phyloP scores from a whole-genome alignment of 75 land plant species.

The Cryptomeria japonica region DNA sequence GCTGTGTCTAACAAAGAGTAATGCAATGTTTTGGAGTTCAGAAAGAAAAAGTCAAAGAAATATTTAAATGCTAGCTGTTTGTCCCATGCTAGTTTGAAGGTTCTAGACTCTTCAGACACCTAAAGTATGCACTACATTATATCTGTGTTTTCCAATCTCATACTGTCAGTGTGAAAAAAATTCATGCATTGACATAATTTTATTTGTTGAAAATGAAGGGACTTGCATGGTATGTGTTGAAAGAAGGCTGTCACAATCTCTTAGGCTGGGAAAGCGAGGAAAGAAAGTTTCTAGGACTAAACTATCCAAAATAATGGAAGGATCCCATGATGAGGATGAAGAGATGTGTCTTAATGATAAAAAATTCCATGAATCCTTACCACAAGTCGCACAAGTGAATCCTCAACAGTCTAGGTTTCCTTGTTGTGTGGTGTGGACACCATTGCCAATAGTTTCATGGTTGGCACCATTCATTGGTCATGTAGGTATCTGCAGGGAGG shows the following conservation, averaged over 20 bases:
- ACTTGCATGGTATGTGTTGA: background rate
- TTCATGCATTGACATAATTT: background rate
- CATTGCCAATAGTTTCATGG: slow-evolving; percentile 92
- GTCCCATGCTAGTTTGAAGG: background rate
- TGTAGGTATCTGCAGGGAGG: slow-evolving; percentile 90
- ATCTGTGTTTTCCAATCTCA: background rate
- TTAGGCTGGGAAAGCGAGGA: slow-evolving; percentile 16
- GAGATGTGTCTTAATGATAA: slow-evolving; percentile 12
- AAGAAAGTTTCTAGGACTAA: slow-evolving; percentile 2
- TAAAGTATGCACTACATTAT: background rate
- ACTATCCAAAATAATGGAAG: slow-evolving; percentile 13
- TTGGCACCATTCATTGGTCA: slow-evolving; percentile 90
- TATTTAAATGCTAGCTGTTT: background rate
- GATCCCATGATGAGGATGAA: slow-evolving; percentile 13
- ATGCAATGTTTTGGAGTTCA: background rate
- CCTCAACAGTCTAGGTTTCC: slow-evolving; percentile 64
- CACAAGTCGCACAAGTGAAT: slow-evolving; percentile 37
- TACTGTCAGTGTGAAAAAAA: background rate
- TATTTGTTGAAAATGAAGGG: slow-evolving; percentile 7
- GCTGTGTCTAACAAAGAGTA: background rate
- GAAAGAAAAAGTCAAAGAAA: background rate
- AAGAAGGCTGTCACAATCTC: background rate
- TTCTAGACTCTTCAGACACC: background rate
- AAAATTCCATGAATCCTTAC: background rate
- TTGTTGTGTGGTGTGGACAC: slow-evolving; percentile 93